Evolutionary conservation across 768 basidiomycete species (phyloP), one percentile per base, ranked within the genome.

Genomic region (Suillus discolor): DNA sequence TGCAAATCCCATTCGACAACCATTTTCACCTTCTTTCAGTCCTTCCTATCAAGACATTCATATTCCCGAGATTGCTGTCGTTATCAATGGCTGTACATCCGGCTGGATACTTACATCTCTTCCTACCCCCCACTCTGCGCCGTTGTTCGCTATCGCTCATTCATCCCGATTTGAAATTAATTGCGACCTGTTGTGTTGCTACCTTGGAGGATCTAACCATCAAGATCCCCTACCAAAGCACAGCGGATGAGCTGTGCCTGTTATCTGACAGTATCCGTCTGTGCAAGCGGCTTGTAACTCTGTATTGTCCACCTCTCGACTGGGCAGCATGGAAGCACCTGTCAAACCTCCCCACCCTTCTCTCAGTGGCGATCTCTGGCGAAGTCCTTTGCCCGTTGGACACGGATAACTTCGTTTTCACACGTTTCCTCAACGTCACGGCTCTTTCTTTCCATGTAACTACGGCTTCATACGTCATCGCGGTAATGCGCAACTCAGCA

Each of bases 21-120:
- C 54, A 55, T 36, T 55, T 55, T 34, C 54, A 55, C 54, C 54
- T 55, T 55, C 54, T 55, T 36, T 55, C 54, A 55, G 54, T n/a
- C 34, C 20, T 55, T n/a, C 54, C 54, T 1, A n/a, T 55, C 31
- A n/a, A 55, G 34, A 36, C 54, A 36, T 55, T 13, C 34, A 7
- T 36, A 20, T 55, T 55, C 12, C 54, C 54, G 20, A 55, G 18
- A 55, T n/a, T 55, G 11, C 20, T 36, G 6, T 55, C 54, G 20
- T 55, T 55, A n/a, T 55, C 54, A n/a, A 55, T 55, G 54, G 54
- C 12, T 55, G 3, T 13, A 55, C 34, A 55, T 36, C 54, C 54
- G 4, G 13, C 31, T 55, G 54, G 20, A 36, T 55, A 34, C 20
- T 13, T 55, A n/a, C 34, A 34, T 55, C 34, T 55, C 20, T 36